Conservation (phyloP, 2,329 filamentous ascomycete genomes). For the Rutstroemia sp. region DNA sequence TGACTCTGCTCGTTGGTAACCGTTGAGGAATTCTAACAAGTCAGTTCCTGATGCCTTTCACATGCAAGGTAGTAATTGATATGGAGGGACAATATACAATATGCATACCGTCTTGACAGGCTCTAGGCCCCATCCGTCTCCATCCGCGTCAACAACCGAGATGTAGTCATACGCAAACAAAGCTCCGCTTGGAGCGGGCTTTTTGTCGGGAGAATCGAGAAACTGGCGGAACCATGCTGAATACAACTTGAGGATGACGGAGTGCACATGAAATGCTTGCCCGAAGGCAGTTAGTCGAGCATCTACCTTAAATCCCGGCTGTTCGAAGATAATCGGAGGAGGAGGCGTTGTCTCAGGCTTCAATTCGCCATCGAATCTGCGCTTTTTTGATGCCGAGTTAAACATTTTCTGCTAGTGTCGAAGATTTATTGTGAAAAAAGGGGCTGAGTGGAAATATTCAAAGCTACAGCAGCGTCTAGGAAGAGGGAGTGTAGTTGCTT, state of each 20-base stretch:
- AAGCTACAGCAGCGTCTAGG: no score
- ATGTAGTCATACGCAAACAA: neutral
- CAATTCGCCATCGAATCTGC: neutral
- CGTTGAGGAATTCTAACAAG: no score
- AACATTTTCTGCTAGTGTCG: no score
- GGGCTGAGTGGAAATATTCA: no score
- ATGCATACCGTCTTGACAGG: neutral
- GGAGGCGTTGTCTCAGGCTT: neutral
- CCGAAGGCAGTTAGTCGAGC: slow-evolving; percentile 6
- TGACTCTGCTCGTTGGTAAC: no score
- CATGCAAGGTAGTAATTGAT: no score
- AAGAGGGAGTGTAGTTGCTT: no score
- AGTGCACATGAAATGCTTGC: slow-evolving; percentile 5
- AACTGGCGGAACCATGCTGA: slow-evolving; percentile 12
- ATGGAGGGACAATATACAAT: no score
- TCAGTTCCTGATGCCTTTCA: no score
- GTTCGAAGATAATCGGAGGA: neutral
- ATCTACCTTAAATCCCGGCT: neutral
- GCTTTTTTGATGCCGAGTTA: neutral
- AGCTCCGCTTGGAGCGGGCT: neutral
- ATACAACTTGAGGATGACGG: slow-evolving; percentile 7
- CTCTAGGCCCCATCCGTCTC: neutral
- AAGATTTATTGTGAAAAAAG: no score
- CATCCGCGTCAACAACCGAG: neutral
- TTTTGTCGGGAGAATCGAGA: slow-evolving; percentile 13